These are phyloP conservation scores for Geotrichum fermentans DNA, from an alignment of 1,139 yeast genomes.

Conservation along the genomic window DNA sequence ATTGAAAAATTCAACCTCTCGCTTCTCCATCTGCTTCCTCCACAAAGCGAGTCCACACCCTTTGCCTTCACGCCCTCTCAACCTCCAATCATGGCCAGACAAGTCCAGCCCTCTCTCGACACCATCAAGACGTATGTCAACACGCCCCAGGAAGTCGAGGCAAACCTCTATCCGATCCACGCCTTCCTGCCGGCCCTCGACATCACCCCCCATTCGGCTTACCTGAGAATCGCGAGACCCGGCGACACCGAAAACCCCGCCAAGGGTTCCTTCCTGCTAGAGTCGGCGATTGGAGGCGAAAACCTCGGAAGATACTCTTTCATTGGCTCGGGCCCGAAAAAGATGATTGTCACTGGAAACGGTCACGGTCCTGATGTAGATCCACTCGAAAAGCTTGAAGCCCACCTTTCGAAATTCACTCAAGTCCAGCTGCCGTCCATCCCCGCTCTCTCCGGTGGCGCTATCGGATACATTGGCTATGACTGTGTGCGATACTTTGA, in stretches of 20 bases:
- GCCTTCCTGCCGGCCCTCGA: constrained; percentile 70
- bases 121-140: constrained; percentile 8
- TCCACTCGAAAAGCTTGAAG: constrained; percentile 70
- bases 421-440: constrained; percentile 54
- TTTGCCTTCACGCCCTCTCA: not conserved
- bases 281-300: constrained; percentile 85
- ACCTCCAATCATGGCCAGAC: constrained; percentile 3
- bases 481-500: constrained; percentile 96
- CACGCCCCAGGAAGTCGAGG: not conserved
- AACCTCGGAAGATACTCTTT: constrained; percentile 85
- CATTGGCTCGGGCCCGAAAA: constrained; percentile 80
- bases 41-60: too few relatives aligned
- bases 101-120: constrained; percentile 18
- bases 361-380: constrained; percentile 59
- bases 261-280: constrained; percentile 72
- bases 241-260: constrained; percentile 45
- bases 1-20: too few relatives aligned
- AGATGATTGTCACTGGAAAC: constrained; percentile 72
- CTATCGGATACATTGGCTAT: constrained; percentile 89
- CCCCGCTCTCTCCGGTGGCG: constrained; percentile 90
- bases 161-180: constrained; percentile 73
- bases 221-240: constrained; percentile 71
- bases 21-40: too few relatives aligned
- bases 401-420: constrained; percentile 57
- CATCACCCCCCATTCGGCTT: constrained; percentile 85